Evolutionary conservation across 73 alveolate species (phyloP).

Genomic region (Paramecium tetraurelia): DNA sequence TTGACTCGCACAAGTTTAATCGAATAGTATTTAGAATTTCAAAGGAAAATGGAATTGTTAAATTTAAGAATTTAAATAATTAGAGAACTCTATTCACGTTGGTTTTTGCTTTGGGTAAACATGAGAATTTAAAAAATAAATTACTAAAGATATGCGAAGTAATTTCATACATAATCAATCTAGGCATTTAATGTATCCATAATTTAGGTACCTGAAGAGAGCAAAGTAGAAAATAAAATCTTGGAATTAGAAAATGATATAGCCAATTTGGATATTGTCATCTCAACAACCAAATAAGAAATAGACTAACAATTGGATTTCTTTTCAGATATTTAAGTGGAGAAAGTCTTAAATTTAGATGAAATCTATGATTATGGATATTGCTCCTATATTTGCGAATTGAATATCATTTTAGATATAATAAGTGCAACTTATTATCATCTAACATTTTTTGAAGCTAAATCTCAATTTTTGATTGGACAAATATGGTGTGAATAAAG

Average conservation of each 20-base stretch:
- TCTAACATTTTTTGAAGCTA: constrained; percentile 49
- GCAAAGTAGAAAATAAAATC: constrained; percentile 34
- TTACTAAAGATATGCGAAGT: constrained; percentile 77
- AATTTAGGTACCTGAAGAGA: constrained; percentile 62
- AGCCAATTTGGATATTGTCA: not conserved
- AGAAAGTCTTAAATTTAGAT: not conserved
- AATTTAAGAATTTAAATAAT: constrained; percentile 76
- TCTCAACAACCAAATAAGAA: not conserved
- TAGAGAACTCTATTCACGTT: constrained; percentile 72
- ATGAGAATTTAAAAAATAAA: constrained; percentile 67
- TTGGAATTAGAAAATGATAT: not conserved
- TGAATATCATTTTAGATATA: not conserved
- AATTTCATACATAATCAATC: not conserved
- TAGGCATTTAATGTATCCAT: constrained; percentile 67
- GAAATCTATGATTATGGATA: not conserved
- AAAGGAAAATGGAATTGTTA: constrained; percentile 85
- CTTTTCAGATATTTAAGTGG: not conserved
- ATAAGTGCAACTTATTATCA: not conserved
- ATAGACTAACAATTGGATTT: not conserved
- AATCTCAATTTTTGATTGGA: constrained; percentile 67
- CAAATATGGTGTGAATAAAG: constrained; percentile 73
- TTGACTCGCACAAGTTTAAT: constrained; percentile 77
- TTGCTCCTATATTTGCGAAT: not conserved
- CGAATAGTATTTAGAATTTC: constrained; percentile 88
- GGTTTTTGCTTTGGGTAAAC: constrained; percentile 80